Base-by-base conservation (phyloP, 129 eudicot genomes). In the Lactuca saligna region DNA sequence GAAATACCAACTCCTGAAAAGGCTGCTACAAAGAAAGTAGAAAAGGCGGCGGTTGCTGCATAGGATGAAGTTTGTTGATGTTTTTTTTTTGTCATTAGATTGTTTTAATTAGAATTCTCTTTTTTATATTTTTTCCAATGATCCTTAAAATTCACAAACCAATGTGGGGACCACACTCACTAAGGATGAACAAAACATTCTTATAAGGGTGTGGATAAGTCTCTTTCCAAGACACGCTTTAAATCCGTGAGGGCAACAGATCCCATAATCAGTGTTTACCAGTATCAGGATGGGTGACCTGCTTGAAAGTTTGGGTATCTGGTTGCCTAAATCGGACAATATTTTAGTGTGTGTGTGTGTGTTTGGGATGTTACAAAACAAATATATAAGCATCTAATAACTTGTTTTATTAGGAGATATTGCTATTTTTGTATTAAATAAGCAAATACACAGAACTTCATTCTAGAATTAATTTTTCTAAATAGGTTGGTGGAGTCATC, bases 21-120 rank as follows among this genome's bases (percentile, higher is more conserved):
- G 78, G 42, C 72, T 51, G 68, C 74, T 37, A 57, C 63, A 8
- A 83, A 78, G 82, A 84, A 84, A 76, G 81, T 39, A 37, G 89
- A 76, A 66, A 92, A 86, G 78, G 79, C 62, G 53, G 66, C 89
- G 7, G 86, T 88, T 74, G 83, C 82, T 65, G 88, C 95, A 10
- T 88, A 84, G 79, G 65, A 65, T 38, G 69, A 31, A 10, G 62
- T 69, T 76, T 31, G 60, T 12, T 49, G 31, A 71, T 68, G 79
- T 70, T 32, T 48, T 35, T 48, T 35, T 75, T 41, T 64, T 67
- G 11, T 20, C 25, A 17, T 65, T 70, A 69, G 49, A 58, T 69
- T 11, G 50, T 65, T 29, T 73, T 54, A 31, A 31, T 12, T 48
- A 32, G 35, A 63, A n/a, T 33, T 31, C 17, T 69, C 58, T 75